Base-by-base conservation (phyloP, 805 yeast species). In the Candida ipomoeae region DNA sequence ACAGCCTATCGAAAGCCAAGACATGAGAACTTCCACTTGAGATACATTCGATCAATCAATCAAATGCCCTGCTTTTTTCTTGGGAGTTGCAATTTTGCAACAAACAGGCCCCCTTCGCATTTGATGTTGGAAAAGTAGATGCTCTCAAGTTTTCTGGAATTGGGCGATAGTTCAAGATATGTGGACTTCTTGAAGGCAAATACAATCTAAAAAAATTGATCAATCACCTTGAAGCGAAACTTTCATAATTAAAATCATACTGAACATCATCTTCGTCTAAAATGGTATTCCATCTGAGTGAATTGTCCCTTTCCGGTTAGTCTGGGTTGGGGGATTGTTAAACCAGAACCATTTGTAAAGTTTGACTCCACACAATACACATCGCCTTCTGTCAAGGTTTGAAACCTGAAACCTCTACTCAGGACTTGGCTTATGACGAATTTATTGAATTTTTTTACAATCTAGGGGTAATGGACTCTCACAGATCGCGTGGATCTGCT, bases 401-500 rank as follows among this genome's bases (percentile, higher is more conserved):
- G 81, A 53, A 83, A 81, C 3, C 83, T 77, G 59, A 75, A 85
- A 1, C 92, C 92, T 31, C 86, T 86, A 7, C 83, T 82, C 21
- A 79, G 70, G 0, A 85, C 68, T 55, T 80, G 84, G 0, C 74
- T 60, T 1, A 79, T 62, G 2, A 67, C 55, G 21, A 61, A 54
- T 3, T 67, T 60, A 5, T 69, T 63, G 40, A 81, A 65, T 2
- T 66, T 64, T 1, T 65, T 55, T 3, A 79, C 65, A 48, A 61
- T 56, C 0, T 71, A 64, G 1, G 83, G 81, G 7, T 61, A 3
- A 59, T 54, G 44, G 29, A 26, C 29, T 11, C 26, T 11, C 29
- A 29, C 54, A 61, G 54, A 7, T 55, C 15, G n/a, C 8, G 35
- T 14, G 6, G n/a, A 13, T 8, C 8, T 33, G 10, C n/a, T 13